Evolutionary conservation across 2,329 filamentous ascomycete species (phyloP), one percentile per base, ranked within the genome.

Genomic region (Hypomyces rosellus): DNA sequence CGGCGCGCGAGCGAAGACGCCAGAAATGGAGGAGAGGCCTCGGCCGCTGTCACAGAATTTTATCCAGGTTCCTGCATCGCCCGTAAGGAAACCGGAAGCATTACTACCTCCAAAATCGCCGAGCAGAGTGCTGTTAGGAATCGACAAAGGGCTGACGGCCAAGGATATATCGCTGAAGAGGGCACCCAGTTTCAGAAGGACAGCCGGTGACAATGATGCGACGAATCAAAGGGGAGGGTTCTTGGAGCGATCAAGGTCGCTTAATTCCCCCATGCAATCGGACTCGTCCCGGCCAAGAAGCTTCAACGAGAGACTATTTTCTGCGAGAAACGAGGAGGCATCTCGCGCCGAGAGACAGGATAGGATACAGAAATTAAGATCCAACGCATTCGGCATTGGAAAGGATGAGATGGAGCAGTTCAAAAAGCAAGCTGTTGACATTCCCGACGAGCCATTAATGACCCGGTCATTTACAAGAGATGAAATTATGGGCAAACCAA

Each of bases 231-330:
- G 52, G 34, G 70, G 68, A 12, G 69, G 70, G 9, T 76, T 74
- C 56, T 58, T 81, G 39, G 69, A 72, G 53, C 69, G 72, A 54
- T 63, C 74, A 13, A 70, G 67, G 47, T 72, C 74, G 3, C 63
- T 69, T 3, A 63, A 63, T 7, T 64, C 63, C 4, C 53, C 55
- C 30, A 46, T 3, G 16, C 54, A 59, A 5, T 57, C 60, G 4
- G 66, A 66, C 8, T 57, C 66, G 9, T 57, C 68, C 11, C 69
- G 73, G 16, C 73, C 77, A 4, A 60, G 74, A 50, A 81, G 82
- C 49, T 99, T 97, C 68, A 96, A 88, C 63, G 90, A 97, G 66
- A 78, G 91, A 43, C 80, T 99, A 54, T 85, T 88, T 1, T 82
- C 88, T 45, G 85, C 83, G 36, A 81, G 82, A 55, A 70, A 65